These are phyloP conservation scores for Pseudotsuga menziesii DNA, from an alignment of 75 land plant genomes.

Conservation along the genomic window DNA sequence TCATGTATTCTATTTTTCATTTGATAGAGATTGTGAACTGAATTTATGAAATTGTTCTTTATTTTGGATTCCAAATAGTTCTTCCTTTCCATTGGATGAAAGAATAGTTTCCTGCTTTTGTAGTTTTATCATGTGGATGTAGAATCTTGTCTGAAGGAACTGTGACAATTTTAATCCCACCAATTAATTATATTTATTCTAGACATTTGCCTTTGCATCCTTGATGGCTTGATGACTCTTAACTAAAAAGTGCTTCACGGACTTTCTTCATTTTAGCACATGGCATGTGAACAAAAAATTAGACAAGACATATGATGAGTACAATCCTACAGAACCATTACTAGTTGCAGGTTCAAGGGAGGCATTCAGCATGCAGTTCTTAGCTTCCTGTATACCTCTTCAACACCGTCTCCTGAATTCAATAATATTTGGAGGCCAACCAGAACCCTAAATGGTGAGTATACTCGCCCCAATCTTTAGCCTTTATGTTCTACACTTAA, in stretches of 20 bases:
- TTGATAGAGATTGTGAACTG: neutral
- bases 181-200: neutral
- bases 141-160: neutral
- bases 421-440: too few relatives aligned
- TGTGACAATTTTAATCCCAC: neutral
- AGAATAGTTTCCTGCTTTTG: neutral
- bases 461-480: too few relatives aligned
- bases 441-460: too few relatives aligned
- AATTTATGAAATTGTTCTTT: neutral
- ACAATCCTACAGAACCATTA: neutral
- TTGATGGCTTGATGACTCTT: too few relatives aligned
- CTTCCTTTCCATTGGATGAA: neutral
- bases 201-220: neutral
- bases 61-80: neutral
- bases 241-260: too few relatives aligned
- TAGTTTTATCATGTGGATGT: neutral
- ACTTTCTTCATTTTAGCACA: too few relatives aligned
- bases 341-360: neutral
- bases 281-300: too few relatives aligned
- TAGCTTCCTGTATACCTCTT: too few relatives aligned
- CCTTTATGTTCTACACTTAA: too few relatives aligned
- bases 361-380: neutral
- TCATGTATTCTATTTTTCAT: too few relatives aligned
- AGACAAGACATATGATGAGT: neutral
- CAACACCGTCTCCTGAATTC: too few relatives aligned